Base-by-base conservation (phyloP, 2,329 filamentous ascomycete genomes). In the Paecilomyces fulvus region DNA sequence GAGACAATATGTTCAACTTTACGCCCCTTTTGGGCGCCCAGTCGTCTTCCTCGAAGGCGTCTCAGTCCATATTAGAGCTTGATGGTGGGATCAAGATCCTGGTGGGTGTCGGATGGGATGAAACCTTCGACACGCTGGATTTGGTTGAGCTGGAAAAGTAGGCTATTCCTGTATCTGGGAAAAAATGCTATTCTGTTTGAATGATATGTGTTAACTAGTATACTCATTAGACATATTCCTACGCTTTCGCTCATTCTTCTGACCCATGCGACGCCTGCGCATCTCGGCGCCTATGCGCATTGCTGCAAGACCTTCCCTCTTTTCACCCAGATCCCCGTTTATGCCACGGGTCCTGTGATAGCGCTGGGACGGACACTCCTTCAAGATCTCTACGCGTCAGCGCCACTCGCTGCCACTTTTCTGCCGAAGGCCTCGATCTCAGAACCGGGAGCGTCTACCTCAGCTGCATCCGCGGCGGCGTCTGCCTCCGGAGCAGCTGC, bases 41-140 rank as follows among this genome's bases (percentile, higher is more conserved):
- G 68, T 92, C 90, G 53, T 70, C 70, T 4, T 84, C 88, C 63
- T 94, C 90, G 51, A 80, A 86, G 57, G 92, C 92, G 49, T 95
- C 91, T 61, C 91, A 96, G 72, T 97, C 94, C n/a, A 83, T 99
- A 33, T 79, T 99, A 51, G 92, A 97, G 77, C 87, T 99, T 56
- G 94, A 99, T 77, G 92, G 92, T 61, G 94, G 92, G 58, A 88
- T 99, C 75, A 97, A 97, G 73, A 85, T 99, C 54, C 82, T 99
- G 55, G 84, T 99, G 37, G 92, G 96, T 70, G 87, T 96, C 49
- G 94, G 94, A 58, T 99, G 94, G 94, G 92, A 97, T 70, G 90
- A 95, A 70, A 83, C 83, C 1, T 97, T 99, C 70, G 88, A 95
- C 68, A 83, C 84, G 30, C 82, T 83, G 60, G 88, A 90, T 78